These are phyloP conservation scores for Asterophora lycoperdoides DNA, from an alignment of 768 basidiomycete genomes.

Conservation along the genomic window DNA sequence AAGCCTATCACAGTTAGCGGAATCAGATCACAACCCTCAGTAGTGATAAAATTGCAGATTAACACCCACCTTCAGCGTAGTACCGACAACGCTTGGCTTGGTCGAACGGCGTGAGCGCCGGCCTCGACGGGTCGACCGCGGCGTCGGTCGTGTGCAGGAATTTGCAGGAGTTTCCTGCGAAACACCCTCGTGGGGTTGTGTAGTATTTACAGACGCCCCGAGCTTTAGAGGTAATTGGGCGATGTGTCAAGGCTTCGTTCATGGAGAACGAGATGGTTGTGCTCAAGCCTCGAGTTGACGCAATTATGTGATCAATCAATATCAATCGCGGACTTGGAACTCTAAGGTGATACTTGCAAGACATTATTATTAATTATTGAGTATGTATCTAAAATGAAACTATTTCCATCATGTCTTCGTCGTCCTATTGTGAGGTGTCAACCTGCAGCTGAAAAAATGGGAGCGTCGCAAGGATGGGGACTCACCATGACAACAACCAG, in stretches of 20 bases:
- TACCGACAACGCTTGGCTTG: conserved; percentile 64
- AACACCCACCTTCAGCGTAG: conserved; percentile 50
- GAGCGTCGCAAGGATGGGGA: background rate
- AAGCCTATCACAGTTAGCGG: conserved; percentile 42
- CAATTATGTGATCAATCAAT: background rate
- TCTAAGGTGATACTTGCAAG: too few species aligned
- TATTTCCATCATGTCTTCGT: background rate
- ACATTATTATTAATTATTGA: too few species aligned
- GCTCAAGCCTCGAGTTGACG: too few species aligned
- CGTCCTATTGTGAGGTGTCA: background rate
- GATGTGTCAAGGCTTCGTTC: conserved; percentile 18
- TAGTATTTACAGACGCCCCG: conserved; percentile 73
- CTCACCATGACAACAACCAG: conserved; percentile 3
- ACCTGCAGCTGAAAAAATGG: background rate
- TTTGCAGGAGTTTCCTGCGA: conserved; percentile 65
- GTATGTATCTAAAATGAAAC: background rate
- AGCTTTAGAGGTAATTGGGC: conserved; percentile 66
- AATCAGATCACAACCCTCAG: background rate
- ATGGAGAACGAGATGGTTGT: conserved; percentile 4
- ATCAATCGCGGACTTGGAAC: too few species aligned
- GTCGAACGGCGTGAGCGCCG: conserved; percentile 61
- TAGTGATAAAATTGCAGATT: background rate
- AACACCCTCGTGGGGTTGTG: conserved; percentile 60
- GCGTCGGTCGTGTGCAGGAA: conserved; percentile 58
- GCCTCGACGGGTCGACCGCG: conserved; percentile 22